Conservation (phyloP, 108 stramenopile species). For the Craspedostauros australis region DNA sequence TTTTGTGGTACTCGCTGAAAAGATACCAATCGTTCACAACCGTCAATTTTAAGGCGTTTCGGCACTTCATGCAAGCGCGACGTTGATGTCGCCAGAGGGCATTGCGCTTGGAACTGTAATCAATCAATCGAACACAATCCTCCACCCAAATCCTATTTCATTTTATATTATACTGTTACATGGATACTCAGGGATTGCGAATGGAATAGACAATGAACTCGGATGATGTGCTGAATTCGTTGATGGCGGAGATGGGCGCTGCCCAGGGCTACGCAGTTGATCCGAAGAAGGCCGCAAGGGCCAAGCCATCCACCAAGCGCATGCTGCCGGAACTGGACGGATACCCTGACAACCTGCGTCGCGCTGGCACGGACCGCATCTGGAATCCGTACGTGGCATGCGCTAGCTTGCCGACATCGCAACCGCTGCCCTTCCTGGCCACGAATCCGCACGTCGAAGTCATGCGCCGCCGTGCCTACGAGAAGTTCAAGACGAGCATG, state of each 20-base stretch:
- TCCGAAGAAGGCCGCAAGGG: neutral
- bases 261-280: conserved; percentile 12
- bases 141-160: too few relatives aligned
- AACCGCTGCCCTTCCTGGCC: neutral
- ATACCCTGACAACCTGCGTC: conserved; percentile 4
- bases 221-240: conserved; percentile 19
- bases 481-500: conserved; percentile 61
- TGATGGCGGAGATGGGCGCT: conserved; percentile 21
- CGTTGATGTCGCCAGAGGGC: too few relatives aligned
- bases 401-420: neutral
- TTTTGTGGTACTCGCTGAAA: too few relatives aligned
- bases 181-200: too few relatives aligned
- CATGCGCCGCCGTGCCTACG: conserved; percentile 55
- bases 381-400: conserved; percentile 41
- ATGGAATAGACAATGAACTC: conserved; percentile 9
- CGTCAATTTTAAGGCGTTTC: too few relatives aligned
- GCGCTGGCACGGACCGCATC: conserved; percentile 26
- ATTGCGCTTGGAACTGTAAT: too few relatives aligned
- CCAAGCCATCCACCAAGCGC: neutral
- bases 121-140: too few relatives aligned
- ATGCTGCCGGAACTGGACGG: conserved; percentile 10
- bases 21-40: too few relatives aligned
- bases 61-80: too few relatives aligned
- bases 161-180: too few relatives aligned
- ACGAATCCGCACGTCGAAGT: conserved; percentile 68